Base-by-base conservation (phyloP, 805 yeast genomes). In the Limtongia smithiae region DNA sequence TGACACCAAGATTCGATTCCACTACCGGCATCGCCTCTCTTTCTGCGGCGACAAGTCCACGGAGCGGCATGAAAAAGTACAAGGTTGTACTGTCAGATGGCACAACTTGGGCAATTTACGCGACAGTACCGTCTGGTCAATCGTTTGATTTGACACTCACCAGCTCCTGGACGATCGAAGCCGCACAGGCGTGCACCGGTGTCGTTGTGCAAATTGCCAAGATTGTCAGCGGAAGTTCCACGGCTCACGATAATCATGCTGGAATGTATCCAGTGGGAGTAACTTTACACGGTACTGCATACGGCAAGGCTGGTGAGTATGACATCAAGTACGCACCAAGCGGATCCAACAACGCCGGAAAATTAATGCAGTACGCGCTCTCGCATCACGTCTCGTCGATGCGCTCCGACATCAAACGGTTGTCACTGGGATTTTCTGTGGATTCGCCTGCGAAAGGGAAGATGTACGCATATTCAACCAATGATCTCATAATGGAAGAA, bases 41-140 rank as follows among this genome's bases (percentile, higher is more conserved):
- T 47, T 67, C 68, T 2, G 69, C 66, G 30, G 65, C 60, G 1
- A 70, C 71, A 1, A 65, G 70, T 1, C 68, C 74, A 24, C 61
- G 72, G 50, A 47, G 72, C 39, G 67, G 74, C 17, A 62, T 75
- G n/a, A 64, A 68, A 46, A 85, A 83, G 63, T 85, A 80, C 62
- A 66, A 70, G 22, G 71, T 77, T 3, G 69, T 70, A 4, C 71
- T 87, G 46, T 74, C 74, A 57, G 80, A 81, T 63, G 77, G 73
- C 25, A 72, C 73, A 12, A 71, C 65, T n/a, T 87, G 95, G 93
- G 68, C 80, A 12, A 67, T 86, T 25, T 86, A 83, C 58, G 80
- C 79, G n/a, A 72, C 70, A 51, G 61, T 67, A 22, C 60, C 69
- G 42, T 58, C 47, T 25, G 54, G 54, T 17, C 60, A 51, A 57